Conservation (phyloP, 2,329 filamentous ascomycete genomes). For the Fusarium avenaceum region DNA sequence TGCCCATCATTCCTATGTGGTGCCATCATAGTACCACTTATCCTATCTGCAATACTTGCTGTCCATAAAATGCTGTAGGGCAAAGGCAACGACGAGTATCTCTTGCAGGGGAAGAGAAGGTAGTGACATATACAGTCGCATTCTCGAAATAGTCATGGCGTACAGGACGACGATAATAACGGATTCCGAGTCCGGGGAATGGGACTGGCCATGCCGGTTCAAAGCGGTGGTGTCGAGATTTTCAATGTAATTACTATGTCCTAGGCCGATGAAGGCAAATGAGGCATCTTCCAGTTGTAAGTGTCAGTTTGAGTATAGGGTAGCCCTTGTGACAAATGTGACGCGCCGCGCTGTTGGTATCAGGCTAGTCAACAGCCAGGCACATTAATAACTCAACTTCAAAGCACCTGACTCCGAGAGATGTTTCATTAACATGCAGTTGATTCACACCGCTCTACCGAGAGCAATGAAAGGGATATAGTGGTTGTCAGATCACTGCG, state of each 20-base stretch:
- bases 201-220: slow-evolving; percentile 4
- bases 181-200: slow-evolving; percentile 20
- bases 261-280: background rate
- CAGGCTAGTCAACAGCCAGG: background rate
- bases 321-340: slow-evolving; percentile 9
- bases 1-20: background rate
- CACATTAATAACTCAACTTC: background rate
- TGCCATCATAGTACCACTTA: slow-evolving; percentile 4
- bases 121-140: slow-evolving; percentile 9
- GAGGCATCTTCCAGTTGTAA: background rate
- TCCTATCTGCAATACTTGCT: background rate
- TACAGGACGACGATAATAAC: slow-evolving; percentile 14
- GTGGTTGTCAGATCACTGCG: background rate
- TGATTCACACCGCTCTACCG: slow-evolving; percentile 25
- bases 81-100: background rate
- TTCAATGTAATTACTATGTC: background rate
- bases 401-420: slow-evolving; percentile 4
- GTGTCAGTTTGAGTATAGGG: slow-evolving; percentile 18
- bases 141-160: slow-evolving; percentile 1
- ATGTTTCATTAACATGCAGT: slow-evolving; percentile 16
- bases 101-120: slow-evolving; percentile 1
- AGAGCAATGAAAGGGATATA: background rate
- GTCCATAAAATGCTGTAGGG: background rate
- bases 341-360: slow-evolving; percentile 11
- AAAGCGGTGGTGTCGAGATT: slow-evolving; percentile 7